Evolutionary conservation across 2,329 filamentous ascomycete species (phyloP), one percentile per base, ranked within the genome.

Genomic region (Ophiostoma piceae): DNA sequence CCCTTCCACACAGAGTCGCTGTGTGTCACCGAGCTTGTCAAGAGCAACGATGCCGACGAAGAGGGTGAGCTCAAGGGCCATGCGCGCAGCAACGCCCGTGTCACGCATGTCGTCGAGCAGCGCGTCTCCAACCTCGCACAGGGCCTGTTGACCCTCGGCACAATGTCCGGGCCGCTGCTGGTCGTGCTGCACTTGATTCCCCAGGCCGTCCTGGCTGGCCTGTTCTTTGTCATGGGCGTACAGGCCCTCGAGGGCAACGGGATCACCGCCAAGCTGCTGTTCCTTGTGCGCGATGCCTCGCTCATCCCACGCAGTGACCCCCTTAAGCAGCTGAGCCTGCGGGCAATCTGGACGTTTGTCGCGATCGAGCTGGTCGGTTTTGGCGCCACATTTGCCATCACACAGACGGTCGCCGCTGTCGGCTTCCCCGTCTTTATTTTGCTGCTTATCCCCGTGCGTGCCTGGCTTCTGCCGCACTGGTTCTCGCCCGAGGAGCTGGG

Each of bases 151-250:
- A 92, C 91, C 0, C 84, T 94, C 4, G 90, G 90, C 64, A 92
- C 91, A 71, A 94, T 94, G 90, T 86, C 87, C 0, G 88, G 89
- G 0, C 91, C 91, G 0, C 81, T 94, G 1, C 85, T 94, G 1
- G 80, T 88, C 26, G 90, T 93, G 19, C 81, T 94, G 11, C 89
- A 92, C 75, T 84, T 92, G 11, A 91, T 94, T 73, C 92, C 91
- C 0, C 90, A 93, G 76, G 90, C 88, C 71, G 90, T 94, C 1
- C 84, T 94, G 69, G 91, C 91, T 0, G 91, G 91, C 0, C 84
- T 94, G 35, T 94, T 94, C 82, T 94, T 94, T 79, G 86, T 92
- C 77, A 94, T 94, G 91, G 91, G 91, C 60, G 84, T 92, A 71
- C 90, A 94, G 79, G 91, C 91, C 2, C 85, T 94, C 41, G 85